Conservation (phyloP, 176 grass and related monocot genomes). For the Dactylis glomerata region DNA sequence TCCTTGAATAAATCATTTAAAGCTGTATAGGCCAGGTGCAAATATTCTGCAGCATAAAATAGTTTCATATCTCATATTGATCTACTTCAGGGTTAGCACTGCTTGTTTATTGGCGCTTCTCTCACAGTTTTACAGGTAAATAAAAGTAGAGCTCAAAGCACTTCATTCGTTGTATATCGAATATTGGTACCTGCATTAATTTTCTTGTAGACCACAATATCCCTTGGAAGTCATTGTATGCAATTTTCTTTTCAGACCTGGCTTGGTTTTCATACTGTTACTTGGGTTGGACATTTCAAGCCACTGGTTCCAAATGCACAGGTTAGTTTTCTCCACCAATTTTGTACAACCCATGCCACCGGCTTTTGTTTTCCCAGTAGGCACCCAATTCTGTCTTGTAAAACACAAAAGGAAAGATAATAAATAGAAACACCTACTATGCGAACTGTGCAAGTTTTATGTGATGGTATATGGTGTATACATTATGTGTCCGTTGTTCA, state of each 20-base stretch:
- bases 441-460: not conserved
- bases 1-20: slow-evolving; percentile 24
- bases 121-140: slow-evolving; percentile 88
- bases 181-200: not conserved
- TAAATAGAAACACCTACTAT: not conserved
- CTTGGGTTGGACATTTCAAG: slow-evolving; percentile 93
- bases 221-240: not conserved
- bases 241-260: slow-evolving; percentile 61
- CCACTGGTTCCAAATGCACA: slow-evolving; percentile 98
- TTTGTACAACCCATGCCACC: slow-evolving; percentile 1
- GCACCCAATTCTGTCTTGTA: not conserved
- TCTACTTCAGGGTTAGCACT: slow-evolving; percentile 87
- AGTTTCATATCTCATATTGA: slow-evolving; percentile 25
- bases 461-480: not conserved
- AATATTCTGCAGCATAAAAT: slow-evolving; percentile 18
- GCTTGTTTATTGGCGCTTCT: slow-evolving; percentile 89
- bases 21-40: slow-evolving; percentile 4
- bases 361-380: not conserved
- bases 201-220: not conserved
- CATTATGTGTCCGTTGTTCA: not conserved
- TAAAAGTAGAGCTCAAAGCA: not conserved
- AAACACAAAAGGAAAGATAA: not conserved
- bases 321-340: slow-evolving; percentile 42
- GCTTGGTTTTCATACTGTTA: slow-evolving; percentile 80
- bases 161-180: not conserved